Conservation (phyloP, 306 rosid genomes). For the Fagus crenata region DNA sequence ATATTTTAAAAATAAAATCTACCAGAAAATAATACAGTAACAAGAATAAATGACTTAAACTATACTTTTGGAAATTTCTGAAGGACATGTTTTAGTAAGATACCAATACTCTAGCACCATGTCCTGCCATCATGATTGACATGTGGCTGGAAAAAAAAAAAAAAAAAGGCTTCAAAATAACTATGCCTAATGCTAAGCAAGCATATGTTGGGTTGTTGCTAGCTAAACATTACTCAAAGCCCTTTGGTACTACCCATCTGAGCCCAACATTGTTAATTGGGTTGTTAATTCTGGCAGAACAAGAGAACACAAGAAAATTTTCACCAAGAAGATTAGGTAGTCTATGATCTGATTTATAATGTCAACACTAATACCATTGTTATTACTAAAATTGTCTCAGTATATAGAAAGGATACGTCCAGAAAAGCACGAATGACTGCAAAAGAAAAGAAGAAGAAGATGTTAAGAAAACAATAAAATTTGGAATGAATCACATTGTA, state of each 20-base stretch:
- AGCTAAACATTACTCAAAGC: background rate
- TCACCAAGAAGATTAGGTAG: background rate
- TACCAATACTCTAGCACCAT: background rate
- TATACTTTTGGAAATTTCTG: background rate
- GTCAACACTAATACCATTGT: background rate
- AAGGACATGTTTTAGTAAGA: conserved; percentile 11
- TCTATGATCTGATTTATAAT: background rate
- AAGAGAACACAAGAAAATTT: background rate
- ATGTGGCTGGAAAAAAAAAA: background rate
- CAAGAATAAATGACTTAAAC: background rate
- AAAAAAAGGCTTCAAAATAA: background rate
- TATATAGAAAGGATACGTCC: conserved; percentile 84
- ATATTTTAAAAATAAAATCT: background rate
- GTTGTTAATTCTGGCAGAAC: background rate
- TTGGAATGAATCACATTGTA: background rate
- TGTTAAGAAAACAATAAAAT: background rate
- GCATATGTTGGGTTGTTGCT: background rate
- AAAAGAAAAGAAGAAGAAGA: conserved; percentile 32
- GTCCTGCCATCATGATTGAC: background rate
- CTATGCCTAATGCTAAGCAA: background rate
- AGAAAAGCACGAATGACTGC: conserved; percentile 98
- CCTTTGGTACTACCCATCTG: background rate
- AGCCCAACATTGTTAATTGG: background rate
- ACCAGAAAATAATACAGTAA: background rate
- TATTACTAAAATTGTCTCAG: background rate